Conservation (phyloP, 257 asterid genomes). For the Cinchona pubescens region DNA sequence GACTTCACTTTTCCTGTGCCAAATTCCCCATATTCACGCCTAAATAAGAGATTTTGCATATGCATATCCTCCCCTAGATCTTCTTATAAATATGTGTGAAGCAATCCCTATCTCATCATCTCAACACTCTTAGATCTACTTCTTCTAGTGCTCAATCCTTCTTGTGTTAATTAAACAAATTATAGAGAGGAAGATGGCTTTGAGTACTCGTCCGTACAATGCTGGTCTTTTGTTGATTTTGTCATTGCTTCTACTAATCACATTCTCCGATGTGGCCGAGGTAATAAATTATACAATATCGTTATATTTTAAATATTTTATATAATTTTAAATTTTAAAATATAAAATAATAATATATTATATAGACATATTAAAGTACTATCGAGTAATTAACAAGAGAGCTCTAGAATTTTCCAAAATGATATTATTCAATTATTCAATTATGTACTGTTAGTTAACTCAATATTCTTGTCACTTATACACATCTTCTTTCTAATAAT, state of each 20-base stretch:
- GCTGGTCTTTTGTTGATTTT: constrained; percentile 21
- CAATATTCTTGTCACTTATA: neutral
- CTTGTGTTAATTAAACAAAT: neutral
- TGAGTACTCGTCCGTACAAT: constrained; percentile 21
- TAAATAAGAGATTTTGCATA: constrained; percentile 12
- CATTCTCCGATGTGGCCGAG: constrained; percentile 26
- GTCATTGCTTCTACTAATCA: constrained; percentile 25
- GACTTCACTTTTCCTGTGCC: constrained; percentile 25
- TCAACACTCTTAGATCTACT: neutral
- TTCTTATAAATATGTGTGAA: constrained; percentile 26
- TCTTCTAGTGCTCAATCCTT: no score
- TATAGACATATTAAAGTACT: no score
- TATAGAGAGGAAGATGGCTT: neutral
- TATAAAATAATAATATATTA: no score
- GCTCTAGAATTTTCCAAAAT: no score
- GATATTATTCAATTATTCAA: no score
- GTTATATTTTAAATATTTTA: no score
- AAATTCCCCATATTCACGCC: constrained; percentile 46
- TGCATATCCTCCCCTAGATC: no score
- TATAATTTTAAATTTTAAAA: no score
- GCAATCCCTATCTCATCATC: neutral
- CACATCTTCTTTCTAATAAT: neutral
- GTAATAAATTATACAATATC: no score
- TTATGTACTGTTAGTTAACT: no score
- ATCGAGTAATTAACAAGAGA: no score